Evolutionary conservation across 2,329 filamentous ascomycete genomes (phyloP), one percentile per base, ranked within the genome.

Genomic region (Aschersonia sp.): DNA sequence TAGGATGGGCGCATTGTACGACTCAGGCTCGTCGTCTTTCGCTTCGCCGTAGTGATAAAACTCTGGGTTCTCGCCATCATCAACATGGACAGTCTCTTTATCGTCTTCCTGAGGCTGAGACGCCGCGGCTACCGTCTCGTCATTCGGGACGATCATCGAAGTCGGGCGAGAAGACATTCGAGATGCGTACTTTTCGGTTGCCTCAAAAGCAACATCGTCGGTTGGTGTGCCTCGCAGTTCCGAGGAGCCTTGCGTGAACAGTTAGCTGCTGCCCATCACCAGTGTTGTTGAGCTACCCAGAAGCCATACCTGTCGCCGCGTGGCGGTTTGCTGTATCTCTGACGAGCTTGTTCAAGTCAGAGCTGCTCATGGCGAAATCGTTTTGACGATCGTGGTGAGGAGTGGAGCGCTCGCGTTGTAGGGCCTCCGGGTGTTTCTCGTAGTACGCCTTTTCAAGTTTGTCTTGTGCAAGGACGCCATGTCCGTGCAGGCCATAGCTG

Each of bases 391-490:
- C 75, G 49, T 75, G 67, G 31, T 77, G 66, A 42, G 73, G 69
- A 8, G 67, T 68, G 31, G 70, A 78, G 53, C 80, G 76, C 59
- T 89, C 86, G 64, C 90, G 87, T 60, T 83, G 79, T 48, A 77
- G 73, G 32, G 83, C 71, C 54, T 95, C 86, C 0, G 90, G 90
- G 58, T 95, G 88, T 66, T 92, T 95, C 57, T 87, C 79, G 59
- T 92, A 94, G 76, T 94, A 95, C 30, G 85, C 84, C 67, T 85
- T 86, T 58, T 95, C 87, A 41, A 97, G 85, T 60, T 83, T 87
- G 66, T 94, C 86, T 48, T 79, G 77, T 4, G 83, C 73, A 14
- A 77, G 73, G 30, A 85, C 72, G 47, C 87, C 88, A 59, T 95
- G 90, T 43, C 89, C 87, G 58, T 94, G 89, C 48, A 95, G 77